These are phyloP conservation scores for Fraxinus ornus DNA, from an alignment of 305 asterid species.

Conservation along the genomic window DNA sequence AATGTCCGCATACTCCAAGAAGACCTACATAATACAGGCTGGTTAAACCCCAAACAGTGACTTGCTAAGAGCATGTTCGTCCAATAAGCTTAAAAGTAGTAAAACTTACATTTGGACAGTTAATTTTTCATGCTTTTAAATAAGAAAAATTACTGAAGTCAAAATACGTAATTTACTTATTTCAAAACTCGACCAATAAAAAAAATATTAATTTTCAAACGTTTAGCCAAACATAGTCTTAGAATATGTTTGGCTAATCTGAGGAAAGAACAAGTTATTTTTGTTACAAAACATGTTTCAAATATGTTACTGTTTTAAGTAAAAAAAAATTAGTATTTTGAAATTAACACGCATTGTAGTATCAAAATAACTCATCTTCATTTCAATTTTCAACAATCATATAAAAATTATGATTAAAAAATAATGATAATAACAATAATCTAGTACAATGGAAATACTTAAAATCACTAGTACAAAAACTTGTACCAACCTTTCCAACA, in stretches of 20 bases:
- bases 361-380: background rate
- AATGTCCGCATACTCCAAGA: conserved; percentile 77
- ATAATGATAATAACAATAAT: background rate
- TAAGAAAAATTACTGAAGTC: background rate
- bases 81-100: background rate
- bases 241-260: background rate
- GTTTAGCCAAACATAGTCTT: background rate
- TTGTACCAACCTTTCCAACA: conserved; percentile 45
- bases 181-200: background rate
- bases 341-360: background rate
- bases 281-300: background rate
- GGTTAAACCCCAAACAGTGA: background rate
- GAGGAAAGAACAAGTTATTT: background rate
- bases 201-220: background rate
- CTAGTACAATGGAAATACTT: background rate
- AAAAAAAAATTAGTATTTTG: background rate
- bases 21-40: conserved; percentile 49
- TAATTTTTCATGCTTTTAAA: background rate
- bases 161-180: background rate
- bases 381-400: background rate
- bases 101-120: background rate
- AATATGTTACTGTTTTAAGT: background rate
- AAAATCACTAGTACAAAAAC: background rate
- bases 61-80: background rate
- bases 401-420: background rate